Percentiles rank a stretch among this genome's conserved stretches.
These are phyloP conservation scores for Pseudogymnoascus sp. DNA, from an alignment of 2,329 filamentous ascomycete genomes.

Conservation along the genomic window DNA sequence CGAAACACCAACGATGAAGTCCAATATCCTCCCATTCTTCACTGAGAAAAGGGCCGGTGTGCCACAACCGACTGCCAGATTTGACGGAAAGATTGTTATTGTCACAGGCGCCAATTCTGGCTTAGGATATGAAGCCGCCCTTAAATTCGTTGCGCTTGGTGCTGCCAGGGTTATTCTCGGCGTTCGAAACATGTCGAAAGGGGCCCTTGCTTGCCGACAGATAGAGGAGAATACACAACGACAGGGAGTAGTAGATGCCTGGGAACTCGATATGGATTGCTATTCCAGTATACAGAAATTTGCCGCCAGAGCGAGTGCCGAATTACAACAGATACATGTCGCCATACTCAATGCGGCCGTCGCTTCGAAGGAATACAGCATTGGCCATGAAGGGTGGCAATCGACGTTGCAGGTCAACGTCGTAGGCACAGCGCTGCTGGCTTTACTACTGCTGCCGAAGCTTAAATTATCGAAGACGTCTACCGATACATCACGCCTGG, in stretches of 20 bases:
- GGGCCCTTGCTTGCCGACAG: conserved; percentile 26
- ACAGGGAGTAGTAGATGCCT: conserved; percentile 15
- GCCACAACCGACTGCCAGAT: conserved; percentile 12
- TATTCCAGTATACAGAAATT: conserved; percentile 18
- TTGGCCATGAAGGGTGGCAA: conserved; percentile 18
- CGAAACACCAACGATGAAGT: not conserved
- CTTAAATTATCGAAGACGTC: conserved; percentile 9
- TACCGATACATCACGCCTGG: not conserved
- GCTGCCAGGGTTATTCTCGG: conserved; percentile 35
- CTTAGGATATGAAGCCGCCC: conserved; percentile 35
- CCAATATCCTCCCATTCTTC: not conserved
- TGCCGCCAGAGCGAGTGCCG: not conserved
- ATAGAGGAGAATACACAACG: conserved; percentile 22
- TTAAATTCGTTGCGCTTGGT: conserved; percentile 32
- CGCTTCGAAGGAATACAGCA: not conserved
- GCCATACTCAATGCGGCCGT: conserved; percentile 12
- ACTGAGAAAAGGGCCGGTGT: not conserved
- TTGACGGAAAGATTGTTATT: conserved; percentile 23
- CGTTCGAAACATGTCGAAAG: conserved; percentile 32
- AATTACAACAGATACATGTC: conserved; percentile 10
- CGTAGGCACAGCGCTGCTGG: conserved; percentile 18
- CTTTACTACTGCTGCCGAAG: conserved; percentile 17
- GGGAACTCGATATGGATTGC: conserved; percentile 18
- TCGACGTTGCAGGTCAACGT: conserved; percentile 20
- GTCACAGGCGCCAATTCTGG: conserved; percentile 40